A percentile compares a stretch with the other conserved stretches of the same genome.
These are phyloP conservation scores for Ophiobolus disseminans DNA, from an alignment of 2,329 filamentous ascomycete species.

Conservation along the genomic window DNA sequence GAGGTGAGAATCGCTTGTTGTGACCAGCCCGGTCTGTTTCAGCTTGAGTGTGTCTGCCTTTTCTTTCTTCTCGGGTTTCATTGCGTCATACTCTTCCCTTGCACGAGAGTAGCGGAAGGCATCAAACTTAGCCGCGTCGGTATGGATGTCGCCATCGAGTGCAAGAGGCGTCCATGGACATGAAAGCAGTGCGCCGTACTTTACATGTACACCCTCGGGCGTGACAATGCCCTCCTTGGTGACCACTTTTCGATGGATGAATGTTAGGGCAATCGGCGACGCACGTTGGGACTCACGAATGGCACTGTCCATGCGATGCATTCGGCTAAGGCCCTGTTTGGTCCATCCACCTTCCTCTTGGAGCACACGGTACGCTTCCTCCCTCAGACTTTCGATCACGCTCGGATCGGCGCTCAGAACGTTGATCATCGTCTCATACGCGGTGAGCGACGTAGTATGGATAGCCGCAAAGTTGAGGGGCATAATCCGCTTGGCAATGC, in stretches of 20 bases:
- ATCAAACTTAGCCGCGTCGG: constrained; percentile 24
- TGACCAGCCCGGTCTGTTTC: constrained; percentile 60
- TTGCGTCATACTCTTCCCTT: constrained; percentile 26
- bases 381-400: constrained; percentile 45
- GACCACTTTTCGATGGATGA: constrained; percentile 58
- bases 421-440: constrained; percentile 49
- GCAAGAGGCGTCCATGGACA: constrained; percentile 28
- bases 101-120: constrained; percentile 34
- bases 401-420: constrained; percentile 25
- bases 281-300: constrained; percentile 62
- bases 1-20: constrained; percentile 60
- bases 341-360: constrained; percentile 54
- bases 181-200: constrained; percentile 24
- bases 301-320: constrained; percentile 59
- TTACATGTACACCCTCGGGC: constrained; percentile 65
- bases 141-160: constrained; percentile 24
- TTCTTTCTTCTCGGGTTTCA: constrained; percentile 23
- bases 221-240: constrained; percentile 79
- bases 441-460: constrained; percentile 64
- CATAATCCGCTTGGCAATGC: constrained; percentile 61
- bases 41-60: constrained; percentile 25
- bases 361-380: constrained; percentile 51
- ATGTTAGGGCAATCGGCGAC: constrained; percentile 56
- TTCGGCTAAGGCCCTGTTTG: constrained; percentile 53
- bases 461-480: constrained; percentile 66